Evolutionary conservation across 2,329 filamentous ascomycete genomes (phyloP), one percentile per base, ranked within the genome.

Genomic region (Botrytis squamosa): DNA sequence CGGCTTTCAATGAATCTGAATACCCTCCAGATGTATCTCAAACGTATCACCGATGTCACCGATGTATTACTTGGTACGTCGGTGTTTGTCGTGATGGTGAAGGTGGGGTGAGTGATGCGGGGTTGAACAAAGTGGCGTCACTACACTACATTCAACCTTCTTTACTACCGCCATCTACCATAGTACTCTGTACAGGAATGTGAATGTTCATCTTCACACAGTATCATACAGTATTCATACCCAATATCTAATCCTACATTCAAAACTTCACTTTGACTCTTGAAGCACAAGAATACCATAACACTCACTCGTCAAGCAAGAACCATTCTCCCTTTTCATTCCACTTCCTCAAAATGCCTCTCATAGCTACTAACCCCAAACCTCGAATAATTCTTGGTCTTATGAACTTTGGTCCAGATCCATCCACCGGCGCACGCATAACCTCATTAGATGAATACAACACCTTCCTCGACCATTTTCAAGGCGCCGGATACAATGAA

Each of bases 401-500:
- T 72, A 96, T 97, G 94, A 95, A 92, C 80, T 94, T 94, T 84
- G 92, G 92, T 44, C 89, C 92, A 3, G 88, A 89, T 73, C 86
- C 86, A 74, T 78, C 80, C 57, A 80, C 83, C 20, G 93, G 92
- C 52, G 93, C 91, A 63, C 90, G 93, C 64, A 90, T 97, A 80
- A 95, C 92, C 16, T 84, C 86, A 72, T 46, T 86, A 3, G 82
- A 89, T 74, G 91, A 92, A 62, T 94, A 91, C 84, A 92, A 91
- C 78, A 88, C 88, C 78, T 88, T 88, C 62, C 88, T 97, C 55
- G 91, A 95, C 81, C 86, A 91, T 76, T 90, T 97, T 80, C 92
- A 95, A 82, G 84, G 86, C n/a, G 87, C 90, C 73, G 93, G 93
- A 55, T 95, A 97, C 84, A 90, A 91, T 80, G 94, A 97, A 80